A percentile compares a stretch with the other conserved stretches of the same genome.
These are phyloP conservation scores for Elongisporangium prolatum DNA, from an alignment of 352 stramenopile genomes.

Conservation along the genomic window DNA sequence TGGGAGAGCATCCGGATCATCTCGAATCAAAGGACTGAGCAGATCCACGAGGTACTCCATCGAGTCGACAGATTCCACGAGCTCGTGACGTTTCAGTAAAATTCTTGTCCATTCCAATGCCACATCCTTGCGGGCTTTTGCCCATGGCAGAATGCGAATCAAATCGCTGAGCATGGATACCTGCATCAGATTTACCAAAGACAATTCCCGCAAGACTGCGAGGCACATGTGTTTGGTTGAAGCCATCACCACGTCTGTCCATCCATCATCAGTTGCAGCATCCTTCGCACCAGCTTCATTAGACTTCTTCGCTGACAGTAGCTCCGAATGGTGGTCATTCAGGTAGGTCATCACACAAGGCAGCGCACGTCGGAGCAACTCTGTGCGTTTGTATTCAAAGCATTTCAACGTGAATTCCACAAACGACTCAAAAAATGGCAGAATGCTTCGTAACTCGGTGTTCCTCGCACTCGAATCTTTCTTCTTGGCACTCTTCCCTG, in stretches of 20 bases:
- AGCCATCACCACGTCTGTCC: neutral
- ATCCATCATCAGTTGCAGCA: neutral
- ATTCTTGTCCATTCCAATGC: slow-evolving; percentile 42
- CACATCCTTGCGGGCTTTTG: slow-evolving; percentile 45
- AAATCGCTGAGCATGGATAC: slow-evolving; percentile 32
- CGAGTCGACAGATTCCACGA: slow-evolving; percentile 25
- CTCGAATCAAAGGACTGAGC: slow-evolving; percentile 89
- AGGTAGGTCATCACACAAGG: slow-evolving; percentile 3
- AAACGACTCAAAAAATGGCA: slow-evolving; percentile 49
- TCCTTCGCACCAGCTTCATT: neutral
- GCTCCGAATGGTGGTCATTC: neutral
- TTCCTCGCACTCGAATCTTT: slow-evolving; percentile 1
- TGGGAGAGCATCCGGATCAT: slow-evolving; percentile 46
- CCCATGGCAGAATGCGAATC: slow-evolving; percentile 43
- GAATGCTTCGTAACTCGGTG: slow-evolving; percentile 13
- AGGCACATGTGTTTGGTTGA: slow-evolving; percentile 9
- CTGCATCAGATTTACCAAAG: slow-evolving; percentile 30
- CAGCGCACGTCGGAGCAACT: slow-evolving; percentile 24
- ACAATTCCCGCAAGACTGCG: slow-evolving; percentile 26
- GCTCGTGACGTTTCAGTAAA: slow-evolving; percentile 35
- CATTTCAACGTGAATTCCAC: slow-evolving; percentile 44
- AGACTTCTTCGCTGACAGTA: neutral
- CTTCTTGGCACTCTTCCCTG: neutral
- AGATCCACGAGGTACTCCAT: slow-evolving; percentile 64
- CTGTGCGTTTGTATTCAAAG: slow-evolving; percentile 11